These are phyloP conservation scores for Apiospora hydei DNA, from an alignment of 2,329 filamentous ascomycete species.

Conservation along the genomic window DNA sequence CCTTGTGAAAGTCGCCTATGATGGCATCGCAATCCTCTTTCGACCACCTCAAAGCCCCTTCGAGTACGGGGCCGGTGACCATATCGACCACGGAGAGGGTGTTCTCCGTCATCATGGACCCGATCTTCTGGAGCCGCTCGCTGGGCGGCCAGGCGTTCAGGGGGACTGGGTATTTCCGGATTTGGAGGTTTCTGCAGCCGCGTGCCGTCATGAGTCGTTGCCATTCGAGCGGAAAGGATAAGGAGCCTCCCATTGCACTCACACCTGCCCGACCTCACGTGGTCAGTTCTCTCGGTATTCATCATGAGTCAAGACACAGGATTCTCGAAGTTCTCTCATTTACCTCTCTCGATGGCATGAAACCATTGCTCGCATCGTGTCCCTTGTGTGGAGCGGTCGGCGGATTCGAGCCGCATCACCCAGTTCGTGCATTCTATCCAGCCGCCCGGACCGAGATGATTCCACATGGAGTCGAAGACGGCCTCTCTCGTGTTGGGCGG, in stretches of 20 bases:
- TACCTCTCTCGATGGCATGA: conserved; percentile 37
- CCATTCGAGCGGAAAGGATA: background rate
- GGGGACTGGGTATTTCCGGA: conserved; percentile 38
- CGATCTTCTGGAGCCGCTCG: conserved; percentile 40
- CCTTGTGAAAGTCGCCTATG: conserved; percentile 34
- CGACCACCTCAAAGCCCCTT: conserved; percentile 36
- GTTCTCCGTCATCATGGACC: conserved; percentile 39
- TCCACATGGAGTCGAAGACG: conserved; percentile 39
- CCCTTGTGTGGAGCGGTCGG: conserved; percentile 34
- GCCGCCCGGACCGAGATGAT: conserved; percentile 44
- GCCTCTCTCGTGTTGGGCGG: conserved; percentile 33
- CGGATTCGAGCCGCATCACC: conserved; percentile 41
- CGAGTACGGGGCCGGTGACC: conserved; percentile 34
- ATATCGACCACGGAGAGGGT: conserved; percentile 39
- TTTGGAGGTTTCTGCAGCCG: background rate
- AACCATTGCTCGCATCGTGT: conserved; percentile 37
- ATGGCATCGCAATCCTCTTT: conserved; percentile 35
- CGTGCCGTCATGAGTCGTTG: background rate
- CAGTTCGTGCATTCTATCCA: conserved; percentile 47
- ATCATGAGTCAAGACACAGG: no score
- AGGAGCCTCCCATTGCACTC: background rate
- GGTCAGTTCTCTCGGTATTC: background rate
- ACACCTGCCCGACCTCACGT: background rate
- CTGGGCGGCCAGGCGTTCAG: conserved; percentile 42
- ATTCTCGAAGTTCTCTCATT: background rate